Evolutionary conservation across 140 eudicot species (phyloP).

Genomic region (Erigeron philadelphicus): DNA sequence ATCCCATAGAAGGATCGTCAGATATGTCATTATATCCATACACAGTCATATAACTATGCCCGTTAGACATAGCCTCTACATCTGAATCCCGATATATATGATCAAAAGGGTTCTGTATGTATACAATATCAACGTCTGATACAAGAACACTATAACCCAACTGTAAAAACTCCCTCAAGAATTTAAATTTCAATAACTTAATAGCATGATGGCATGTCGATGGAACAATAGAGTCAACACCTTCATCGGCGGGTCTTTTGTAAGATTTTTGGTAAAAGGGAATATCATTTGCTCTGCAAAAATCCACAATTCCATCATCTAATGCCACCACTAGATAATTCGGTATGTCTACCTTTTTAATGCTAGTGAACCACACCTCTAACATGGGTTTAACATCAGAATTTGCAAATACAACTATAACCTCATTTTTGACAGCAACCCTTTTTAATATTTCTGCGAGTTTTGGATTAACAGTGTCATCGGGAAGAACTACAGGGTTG

Average conservation of each 20-base stretch:
- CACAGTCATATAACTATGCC: constrained; percentile 74
- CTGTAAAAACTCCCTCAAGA: constrained; percentile 86
- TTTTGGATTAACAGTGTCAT: constrained; percentile 66
- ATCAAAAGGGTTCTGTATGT: constrained; percentile 79
- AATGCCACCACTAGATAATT: constrained; percentile 81
- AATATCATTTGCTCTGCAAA: constrained; percentile 64
- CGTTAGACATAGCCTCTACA: constrained; percentile 91
- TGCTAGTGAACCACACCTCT: constrained; percentile 57
- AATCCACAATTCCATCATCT: constrained; percentile 54
- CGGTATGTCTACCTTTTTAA: constrained; percentile 60
- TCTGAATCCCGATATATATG: constrained; percentile 75
- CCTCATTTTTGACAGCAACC: constrained; percentile 61
- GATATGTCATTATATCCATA: constrained; percentile 79
- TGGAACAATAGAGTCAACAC: constrained; percentile 26
- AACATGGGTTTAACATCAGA: constrained; percentile 75
- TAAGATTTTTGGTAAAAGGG: constrained; percentile 69
- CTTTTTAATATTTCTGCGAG: constrained; percentile 57
- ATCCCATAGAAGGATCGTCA: constrained; percentile 88
- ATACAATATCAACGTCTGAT: constrained; percentile 81
- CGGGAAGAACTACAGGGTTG: constrained; percentile 62
- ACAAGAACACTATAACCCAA: constrained; percentile 80
- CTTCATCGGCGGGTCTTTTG: constrained; percentile 65
- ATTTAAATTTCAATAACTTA: constrained; percentile 70
- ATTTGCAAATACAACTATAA: constrained; percentile 81
- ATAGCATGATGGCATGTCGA: constrained; percentile 44